Evolutionary conservation across 768 basidiomycete species (phyloP), one percentile per base, ranked within the genome.

Genomic region (Termitomyces titanicus): DNA sequence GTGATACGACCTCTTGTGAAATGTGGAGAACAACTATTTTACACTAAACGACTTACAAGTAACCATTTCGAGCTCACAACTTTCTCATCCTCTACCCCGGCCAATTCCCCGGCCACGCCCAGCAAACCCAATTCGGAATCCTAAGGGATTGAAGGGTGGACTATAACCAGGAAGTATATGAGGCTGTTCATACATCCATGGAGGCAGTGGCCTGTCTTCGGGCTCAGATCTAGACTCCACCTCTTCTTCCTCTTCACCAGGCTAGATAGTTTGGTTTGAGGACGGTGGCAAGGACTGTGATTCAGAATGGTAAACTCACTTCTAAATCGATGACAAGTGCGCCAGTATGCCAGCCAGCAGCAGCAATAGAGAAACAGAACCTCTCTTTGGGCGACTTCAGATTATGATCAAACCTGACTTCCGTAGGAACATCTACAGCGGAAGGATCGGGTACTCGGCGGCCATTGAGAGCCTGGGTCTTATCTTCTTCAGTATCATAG

Each of bases 341-440:
- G 8, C 93, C 94, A 53, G 82, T 89, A 63, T 98, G 95, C 94
- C 94, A 96, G 10, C 95, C 95, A 0, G 84, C 80, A 3, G 94
- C 92, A 5, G 92, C 81, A 5, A 86, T 84, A 1, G 81, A 81
- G 61, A 96, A 89, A 61, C 90, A 92, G 64, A 90, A 97, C 60
- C 78, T 76, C 46, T 85, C 75, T 55, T 76, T 82, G 20, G 67
- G 69, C 46, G 68, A 72, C 62, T 77, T 79, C 51, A 69, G 71
- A n/a, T 67, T 74, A 59, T 84, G 77, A 61, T 85, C 85, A 64
- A 95, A 95, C 56, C 78, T 73, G 40, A 95, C 86, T 68, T 84
- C 82, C 0, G 85, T 79, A 0, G 93, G 93, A 13, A 76, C 74
- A 4, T 64, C 61, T 25, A 90, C 85, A 6, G 59, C 64, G 8